A percentile compares a stretch with the other conserved stretches of the same genome.
Conservation (phyloP, 2,329 filamentous ascomycete species). For the Blastomyces gilchristii region DNA sequence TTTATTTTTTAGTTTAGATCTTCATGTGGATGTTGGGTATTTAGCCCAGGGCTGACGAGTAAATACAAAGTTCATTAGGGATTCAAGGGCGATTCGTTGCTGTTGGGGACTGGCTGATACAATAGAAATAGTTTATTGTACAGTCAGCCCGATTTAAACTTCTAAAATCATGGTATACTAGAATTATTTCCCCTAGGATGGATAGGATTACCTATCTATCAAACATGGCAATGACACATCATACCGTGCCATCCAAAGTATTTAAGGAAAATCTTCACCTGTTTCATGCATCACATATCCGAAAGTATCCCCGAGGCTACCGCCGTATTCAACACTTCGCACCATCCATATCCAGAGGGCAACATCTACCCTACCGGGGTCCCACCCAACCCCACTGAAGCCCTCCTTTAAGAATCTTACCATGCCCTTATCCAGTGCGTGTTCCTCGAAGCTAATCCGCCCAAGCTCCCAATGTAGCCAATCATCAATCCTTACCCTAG, state of each 20-base stretch:
- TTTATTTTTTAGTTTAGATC: neutral
- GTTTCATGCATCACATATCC: neutral
- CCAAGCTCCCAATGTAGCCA: slow-evolving; percentile 55
- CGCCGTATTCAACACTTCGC: neutral
- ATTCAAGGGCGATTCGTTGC: neutral
- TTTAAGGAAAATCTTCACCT: neutral
- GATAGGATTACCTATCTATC: neutral
- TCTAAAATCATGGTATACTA: neutral
- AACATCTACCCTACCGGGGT: neutral
- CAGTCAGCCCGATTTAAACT: neutral
- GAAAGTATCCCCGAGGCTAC: neutral
- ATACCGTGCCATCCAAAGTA: neutral
- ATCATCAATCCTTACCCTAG: slow-evolving; percentile 45
- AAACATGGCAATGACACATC: neutral
- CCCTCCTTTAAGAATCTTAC: slow-evolving; percentile 22
- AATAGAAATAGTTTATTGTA: neutral
- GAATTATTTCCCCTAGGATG: neutral
- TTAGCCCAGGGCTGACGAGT: neutral
- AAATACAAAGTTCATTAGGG: neutral
- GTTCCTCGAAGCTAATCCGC: slow-evolving; percentile 51
- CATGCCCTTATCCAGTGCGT: slow-evolving; percentile 32
- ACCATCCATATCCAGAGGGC: neutral
- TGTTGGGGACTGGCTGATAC: neutral
- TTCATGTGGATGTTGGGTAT: neutral
- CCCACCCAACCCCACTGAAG: slow-evolving; percentile 12